Evolutionary conservation across 176 grass and related monocot genomes (phyloP), one percentile per base, ranked within the genome.

Genomic region (Oryza punctata): DNA sequence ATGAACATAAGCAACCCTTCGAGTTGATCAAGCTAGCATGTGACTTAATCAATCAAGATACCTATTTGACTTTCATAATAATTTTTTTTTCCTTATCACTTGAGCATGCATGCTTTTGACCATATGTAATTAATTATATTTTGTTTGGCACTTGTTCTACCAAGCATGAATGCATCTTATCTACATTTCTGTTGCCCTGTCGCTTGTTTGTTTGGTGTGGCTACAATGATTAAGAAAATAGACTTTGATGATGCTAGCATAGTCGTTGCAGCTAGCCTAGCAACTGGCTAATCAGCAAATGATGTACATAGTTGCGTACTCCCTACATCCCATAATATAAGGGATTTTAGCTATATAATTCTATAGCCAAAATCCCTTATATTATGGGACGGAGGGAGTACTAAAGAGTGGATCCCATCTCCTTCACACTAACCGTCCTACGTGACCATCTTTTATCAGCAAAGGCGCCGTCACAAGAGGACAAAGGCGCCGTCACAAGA

Each of bases 91-190:
- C 8, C 25, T 16, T 50, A 73, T 29, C 43, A 73, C 7, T 49
- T 73, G 70, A 47, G 70, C 69, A 24, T 25, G 40, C 12, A 47
- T 47, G 70, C 70, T 26, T 82, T 61, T 73, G 80, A 73, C 54
- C 52, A 47, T 26, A 63, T 47, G 57, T 57, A 47, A 35, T 16
- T 65, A 15, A 73, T 63, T 64, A 18, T 46, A 73, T 32, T 14
- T 69, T 23, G 19, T 30, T 13, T 9, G 38, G 38, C 7, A 33
- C 24, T 64, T 65, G 57, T 65, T 46, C 35, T 63, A 45, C 50
- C 10, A 63, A 57, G 16, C n/a, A 25, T 32, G 4, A 14, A 11
- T 32, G 37, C 49, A 32, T 64, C 15, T n/a, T 61, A 24, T 61
- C 57, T 61, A n/a, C 63, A 7, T 5, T 46, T 73, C 57, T 12